Conservation (phyloP, 805 yeast genomes). For the Yarrowia bubula region DNA sequence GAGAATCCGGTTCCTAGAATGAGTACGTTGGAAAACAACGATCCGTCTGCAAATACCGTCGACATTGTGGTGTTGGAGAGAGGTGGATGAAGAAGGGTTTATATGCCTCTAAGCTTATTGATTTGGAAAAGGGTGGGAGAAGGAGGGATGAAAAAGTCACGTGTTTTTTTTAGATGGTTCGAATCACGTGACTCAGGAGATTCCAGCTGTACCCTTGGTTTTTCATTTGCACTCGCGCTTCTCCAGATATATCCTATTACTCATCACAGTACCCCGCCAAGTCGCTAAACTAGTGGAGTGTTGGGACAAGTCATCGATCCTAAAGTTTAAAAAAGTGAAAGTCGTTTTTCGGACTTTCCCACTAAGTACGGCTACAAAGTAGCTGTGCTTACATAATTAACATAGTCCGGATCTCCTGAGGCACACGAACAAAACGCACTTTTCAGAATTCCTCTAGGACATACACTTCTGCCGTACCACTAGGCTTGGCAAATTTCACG, state of each 20-base stretch:
- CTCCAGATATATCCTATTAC: too few relatives aligned
- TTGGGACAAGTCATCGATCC: too few relatives aligned
- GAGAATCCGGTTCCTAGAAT: conserved; percentile 24
- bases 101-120: neutral
- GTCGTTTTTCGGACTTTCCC: too few relatives aligned
- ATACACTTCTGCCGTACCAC: neutral
- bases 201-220: neutral
- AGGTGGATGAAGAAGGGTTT: neutral
- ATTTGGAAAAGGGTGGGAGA: too few relatives aligned
- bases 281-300: too few relatives aligned
- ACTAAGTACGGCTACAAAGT: too few relatives aligned
- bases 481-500: neutral
- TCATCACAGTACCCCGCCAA: too few relatives aligned
- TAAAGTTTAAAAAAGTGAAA: too few relatives aligned
- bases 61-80: neutral
- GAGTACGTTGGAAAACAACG: conserved; percentile 13
- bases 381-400: too few relatives aligned
- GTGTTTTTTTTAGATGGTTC: too few relatives aligned
- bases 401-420: too few relatives aligned
- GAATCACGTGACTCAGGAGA: neutral
- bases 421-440: neutral
- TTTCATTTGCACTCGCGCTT: neutral
- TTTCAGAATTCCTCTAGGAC: neutral
- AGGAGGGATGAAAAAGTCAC: too few relatives aligned
- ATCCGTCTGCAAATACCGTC: conserved; percentile 17